Base-by-base conservation (phyloP, 768 basidiomycete genomes). In the Suillus subalutaceus region DNA sequence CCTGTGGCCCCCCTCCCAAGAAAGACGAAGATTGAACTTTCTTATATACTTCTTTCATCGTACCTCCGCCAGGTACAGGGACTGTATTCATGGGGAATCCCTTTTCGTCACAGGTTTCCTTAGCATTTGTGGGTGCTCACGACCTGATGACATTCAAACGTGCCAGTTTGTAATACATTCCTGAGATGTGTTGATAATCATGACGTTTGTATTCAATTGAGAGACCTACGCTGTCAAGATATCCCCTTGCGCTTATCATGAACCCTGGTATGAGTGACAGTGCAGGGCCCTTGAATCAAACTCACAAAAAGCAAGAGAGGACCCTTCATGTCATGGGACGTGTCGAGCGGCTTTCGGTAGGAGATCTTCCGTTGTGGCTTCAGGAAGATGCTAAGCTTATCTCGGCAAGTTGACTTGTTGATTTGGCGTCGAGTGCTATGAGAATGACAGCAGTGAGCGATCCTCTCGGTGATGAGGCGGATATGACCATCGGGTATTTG, bases 1-100 rank as follows among this genome's bases (percentile, higher is more conserved):
- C 96, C 20, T 97, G 95, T 73, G 96, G 95, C 0, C 94, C 93
- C 40, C 94, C 94, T 26, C 94, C 94, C 6, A 86, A 85, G 50
- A 96, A 96, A 79, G 93, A 95, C 65, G 95, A 97, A 40, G 90
- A 91, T 73, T 89, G 16, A 56, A 63, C 20, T n/a, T 20, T 55
- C 4, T 18, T 16, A 4, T 18, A n/a, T 58, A 6, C 12, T 13
- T 12, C 35, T 56, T 56, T 13, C 20, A 6, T n/a, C n/a, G 23
- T 58, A 23, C 15, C 37, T 58, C 37, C 4, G 37, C 13, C n/a
- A 38, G n/a, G 26, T 60, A 40, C 40, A 30, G 26, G 26, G 18
- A 60, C 43, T 4, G 8, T 60, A 26, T 13, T 38, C 1, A 57
- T 9, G 40, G 1, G 41, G n/a, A 12, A 1, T 26, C 59, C 16